Evolutionary conservation across 495 filamentous ascomycete species (phyloP), one percentile per base, ranked within the genome.

Genomic region (Xylaria scruposa): DNA sequence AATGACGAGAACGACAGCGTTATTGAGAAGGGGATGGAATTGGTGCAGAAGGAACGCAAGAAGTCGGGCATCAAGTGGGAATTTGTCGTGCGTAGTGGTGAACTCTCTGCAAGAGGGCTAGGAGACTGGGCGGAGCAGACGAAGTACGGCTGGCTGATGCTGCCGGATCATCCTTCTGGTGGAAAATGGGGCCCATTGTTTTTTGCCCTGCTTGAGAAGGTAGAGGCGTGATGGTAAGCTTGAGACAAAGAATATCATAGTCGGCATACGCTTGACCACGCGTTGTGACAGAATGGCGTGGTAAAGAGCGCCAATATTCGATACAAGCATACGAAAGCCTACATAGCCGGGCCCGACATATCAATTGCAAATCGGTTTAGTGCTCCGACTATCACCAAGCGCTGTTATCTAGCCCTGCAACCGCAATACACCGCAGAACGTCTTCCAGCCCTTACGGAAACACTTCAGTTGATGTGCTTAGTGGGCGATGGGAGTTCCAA

Each of bases 131-230:
- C 63, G 3, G 64, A 72, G 29, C 40, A n/a, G 9, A 72, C 70
- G 21, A 68, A 68, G 56, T 13, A 61, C 10, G 70, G 70, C 17
- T 72, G 70, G 70, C 24, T 72, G 12, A 56, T 72, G 0, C 64
- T 72, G 19, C 70, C 70, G 12, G 70, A 72, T 38, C 70, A 68
- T 12, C 47, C 47, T 12, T 58, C 42, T 7, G 70, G 70, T 1
- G 56, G 64, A 12, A 68, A 63, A 68, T 72, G 70, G 70, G 70
- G 70, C 15, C 70, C 70, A 13, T 42, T 72, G 56, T 72, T 72
- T 33, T 72, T 72, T 19, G 58, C 64, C 1, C 42, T 72, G 33
- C 70, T 72, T 33, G 70, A 72, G 13, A 72, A 68, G 44, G 42
- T 72, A 7, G 54, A 67, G 46, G 26, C 42, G 21, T 68, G 56